Percentiles rank a stretch among this genome's conserved stretches.
Evolutionary conservation across 305 asterid genomes (phyloP).

Genomic region (Coffea humblotiana): DNA sequence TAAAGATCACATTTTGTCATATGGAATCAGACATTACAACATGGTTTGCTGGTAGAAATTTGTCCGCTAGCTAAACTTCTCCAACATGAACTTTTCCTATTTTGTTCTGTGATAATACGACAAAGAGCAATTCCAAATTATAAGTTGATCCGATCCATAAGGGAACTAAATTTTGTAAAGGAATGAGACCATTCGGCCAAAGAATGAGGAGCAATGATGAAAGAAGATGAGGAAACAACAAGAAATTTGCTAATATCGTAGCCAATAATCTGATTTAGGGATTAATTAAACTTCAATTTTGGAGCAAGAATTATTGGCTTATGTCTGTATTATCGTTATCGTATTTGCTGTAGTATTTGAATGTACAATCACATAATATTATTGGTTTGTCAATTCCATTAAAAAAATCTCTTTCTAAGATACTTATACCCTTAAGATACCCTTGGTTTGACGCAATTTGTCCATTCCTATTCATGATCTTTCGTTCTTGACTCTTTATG

Average conservation of each 20-base stretch:
- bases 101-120: not conserved
- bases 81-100: not conserved
- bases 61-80: not conserved
- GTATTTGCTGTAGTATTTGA: too few species aligned
- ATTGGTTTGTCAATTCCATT: too few species aligned
- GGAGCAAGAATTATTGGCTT: too few species aligned
- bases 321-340: too few species aligned
- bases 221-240: not conserved
- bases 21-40: not conserved
- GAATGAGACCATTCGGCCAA: not conserved
- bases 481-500: too few species aligned
- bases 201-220: not conserved
- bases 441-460: too few species aligned
- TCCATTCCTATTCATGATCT: too few species aligned
- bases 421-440: too few species aligned
- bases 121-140: not conserved
- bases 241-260: too few species aligned
- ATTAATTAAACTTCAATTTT: not conserved
- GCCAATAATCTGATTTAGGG: not conserved
- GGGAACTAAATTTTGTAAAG: not conserved
- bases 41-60: not conserved
- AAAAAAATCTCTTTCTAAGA: too few species aligned
- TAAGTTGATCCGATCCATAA: not conserved
- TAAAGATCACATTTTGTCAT: not conserved
- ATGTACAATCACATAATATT: too few species aligned